Base-by-base conservation (phyloP, 1,284 basidiomycete species). In the Pascua guehoae region DNA sequence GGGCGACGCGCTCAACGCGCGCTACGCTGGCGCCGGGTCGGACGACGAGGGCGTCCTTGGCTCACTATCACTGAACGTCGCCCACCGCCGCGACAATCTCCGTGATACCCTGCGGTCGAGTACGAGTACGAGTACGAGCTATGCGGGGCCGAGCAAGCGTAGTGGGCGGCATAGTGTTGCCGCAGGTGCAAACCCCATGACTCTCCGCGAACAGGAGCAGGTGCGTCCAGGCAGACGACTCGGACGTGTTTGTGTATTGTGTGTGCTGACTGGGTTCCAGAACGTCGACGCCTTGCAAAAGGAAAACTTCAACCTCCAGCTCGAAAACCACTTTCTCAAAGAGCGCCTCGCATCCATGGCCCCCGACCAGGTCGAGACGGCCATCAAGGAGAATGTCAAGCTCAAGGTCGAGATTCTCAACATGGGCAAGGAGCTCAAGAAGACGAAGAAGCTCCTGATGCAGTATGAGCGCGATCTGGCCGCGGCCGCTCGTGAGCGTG, bases 331-430 rank as follows among this genome's bases (percentile, higher is more conserved):
- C 73, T 94, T 95, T 72, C 83, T 94, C 49, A 90, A 95, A 72
- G 91, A 95, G 69, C 87, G 90, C 37, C 83, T 96, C 14, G 70
- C 73, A 1, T 85, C 88, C 67, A 85, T 93, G 57, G 89, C 91
- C 0, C 91, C 92, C 0, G 92, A 95, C 72, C 89, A 94, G 67
- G 88, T 94, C 73, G 88, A 95, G 69, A 86, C 87, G 8, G 90
- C 89, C 2, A 83, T 94, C 49, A 91, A 93, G 69, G 92, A 96
- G 75, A 96, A 96, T 69, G 91, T 94, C 68, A 88, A 88, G 65
- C 86, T 96, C 73, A 95, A 95, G 63, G 88, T 94, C 66, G 91
- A 94, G 73, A 90, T 93, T 12, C 88, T 94, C 66, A 88, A 91
- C 63, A 84, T 89, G 2, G 86, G 88, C n/a, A 86, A 90, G 78